Evolutionary conservation across 257 asterid genomes (phyloP).

Genomic region (Penstemon eatonii): DNA sequence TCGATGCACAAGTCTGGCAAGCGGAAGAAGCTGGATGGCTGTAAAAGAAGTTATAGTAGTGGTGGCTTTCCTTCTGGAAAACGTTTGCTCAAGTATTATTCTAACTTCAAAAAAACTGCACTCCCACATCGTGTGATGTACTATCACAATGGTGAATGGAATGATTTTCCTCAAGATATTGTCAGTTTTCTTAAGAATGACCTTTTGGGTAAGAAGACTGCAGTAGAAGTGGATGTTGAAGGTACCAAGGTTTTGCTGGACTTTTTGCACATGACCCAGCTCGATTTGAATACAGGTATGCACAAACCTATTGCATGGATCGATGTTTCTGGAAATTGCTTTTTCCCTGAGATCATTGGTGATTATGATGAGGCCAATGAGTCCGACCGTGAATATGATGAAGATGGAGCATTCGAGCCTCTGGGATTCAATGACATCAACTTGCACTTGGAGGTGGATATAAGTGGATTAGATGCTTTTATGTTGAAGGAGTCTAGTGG

Average conservation of each 20-base stretch:
- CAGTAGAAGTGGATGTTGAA: constrained; percentile 54
- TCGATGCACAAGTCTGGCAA: constrained; percentile 39
- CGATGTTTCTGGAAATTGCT: constrained; percentile 75
- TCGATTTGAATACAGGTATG: constrained; percentile 66
- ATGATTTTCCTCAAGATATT: constrained; percentile 62
- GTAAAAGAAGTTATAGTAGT: constrained; percentile 26
- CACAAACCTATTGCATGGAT: constrained; percentile 82
- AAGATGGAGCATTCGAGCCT: constrained; percentile 35
- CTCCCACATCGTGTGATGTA: constrained; percentile 68
- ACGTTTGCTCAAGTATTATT: constrained; percentile 45
- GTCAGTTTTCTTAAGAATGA: constrained; percentile 54
- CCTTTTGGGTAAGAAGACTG: constrained; percentile 54
- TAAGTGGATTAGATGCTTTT: constrained; percentile 56
- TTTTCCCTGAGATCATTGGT: constrained; percentile 65
- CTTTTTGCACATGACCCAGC: constrained; percentile 66
- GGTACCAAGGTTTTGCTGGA: constrained; percentile 52
- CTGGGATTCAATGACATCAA: constrained; percentile 49
- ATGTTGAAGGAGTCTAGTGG: constrained; percentile 58
- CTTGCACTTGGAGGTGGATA: constrained; percentile 71
- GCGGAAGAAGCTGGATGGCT: constrained; percentile 56
- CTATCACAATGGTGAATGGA: constrained; percentile 68
- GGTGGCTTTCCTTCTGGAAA: constrained; percentile 36
- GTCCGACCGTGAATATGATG: constrained; percentile 30
- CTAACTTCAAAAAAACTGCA: constrained; percentile 63
- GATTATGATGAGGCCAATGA: constrained; percentile 35